Percentiles rank a stretch among this genome's conserved stretches.
These are phyloP conservation scores for Chaetomium sp. DNA, from an alignment of 2,329 filamentous ascomycete genomes.

Conservation along the genomic window DNA sequence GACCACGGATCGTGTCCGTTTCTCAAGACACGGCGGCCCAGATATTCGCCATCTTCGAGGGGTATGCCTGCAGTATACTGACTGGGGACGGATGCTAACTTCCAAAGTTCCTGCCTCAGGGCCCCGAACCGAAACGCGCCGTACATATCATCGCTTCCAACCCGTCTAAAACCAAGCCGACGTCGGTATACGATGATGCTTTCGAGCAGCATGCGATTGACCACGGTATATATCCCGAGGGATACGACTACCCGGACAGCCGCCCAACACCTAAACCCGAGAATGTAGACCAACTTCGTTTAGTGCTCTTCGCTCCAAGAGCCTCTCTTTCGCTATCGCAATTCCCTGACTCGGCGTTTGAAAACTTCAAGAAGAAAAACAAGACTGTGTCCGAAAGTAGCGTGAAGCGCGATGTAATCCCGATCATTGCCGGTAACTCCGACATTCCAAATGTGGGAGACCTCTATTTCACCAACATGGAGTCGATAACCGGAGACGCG, in stretches of 20 bases:
- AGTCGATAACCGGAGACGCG: background rate
- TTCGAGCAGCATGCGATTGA: conserved; percentile 38
- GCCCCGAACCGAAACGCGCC: conserved; percentile 28
- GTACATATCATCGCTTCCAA: conserved; percentile 32
- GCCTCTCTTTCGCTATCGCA: conserved; percentile 29
- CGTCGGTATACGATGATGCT: conserved; percentile 33
- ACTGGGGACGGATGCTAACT: conserved; percentile 19
- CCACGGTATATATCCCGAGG: conserved; percentile 35
- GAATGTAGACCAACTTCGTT: too few species aligned
- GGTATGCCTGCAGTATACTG: conserved; percentile 34
- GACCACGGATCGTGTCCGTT: conserved; percentile 30
- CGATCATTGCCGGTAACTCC: conserved; percentile 17
- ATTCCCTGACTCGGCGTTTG: conserved; percentile 32
- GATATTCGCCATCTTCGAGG: conserved; percentile 42
- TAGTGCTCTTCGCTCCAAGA: too few species aligned
- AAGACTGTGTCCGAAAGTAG: conserved; percentile 16
- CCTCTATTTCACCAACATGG: conserved; percentile 16
- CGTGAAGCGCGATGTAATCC: conserved; percentile 18
- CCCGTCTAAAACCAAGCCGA: conserved; percentile 22
- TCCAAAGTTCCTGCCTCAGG: conserved; percentile 31
- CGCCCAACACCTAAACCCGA: too few species aligned
- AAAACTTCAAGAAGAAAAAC: conserved; percentile 28
- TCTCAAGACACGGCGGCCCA: conserved; percentile 41
- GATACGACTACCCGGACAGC: too few species aligned
- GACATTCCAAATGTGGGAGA: conserved; percentile 13